Conservation (phyloP, 148 eudicot species). For the Tetragonia tetragonoides region DNA sequence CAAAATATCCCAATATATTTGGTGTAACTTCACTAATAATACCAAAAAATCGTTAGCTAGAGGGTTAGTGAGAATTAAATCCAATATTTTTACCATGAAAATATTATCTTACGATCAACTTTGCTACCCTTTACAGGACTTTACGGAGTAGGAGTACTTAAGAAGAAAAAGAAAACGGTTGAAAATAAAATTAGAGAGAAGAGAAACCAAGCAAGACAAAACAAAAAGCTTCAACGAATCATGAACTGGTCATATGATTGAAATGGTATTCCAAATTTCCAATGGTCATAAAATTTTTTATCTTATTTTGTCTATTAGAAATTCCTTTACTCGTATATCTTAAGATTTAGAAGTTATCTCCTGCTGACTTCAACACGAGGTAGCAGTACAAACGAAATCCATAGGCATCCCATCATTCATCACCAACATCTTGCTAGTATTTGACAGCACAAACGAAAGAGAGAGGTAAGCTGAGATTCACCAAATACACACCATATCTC, state of each 20-base stretch:
- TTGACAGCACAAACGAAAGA: background rate
- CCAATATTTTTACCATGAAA: no score
- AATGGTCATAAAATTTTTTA: no score
- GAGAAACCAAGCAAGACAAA: no score
- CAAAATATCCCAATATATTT: background rate
- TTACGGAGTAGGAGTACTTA: no score
- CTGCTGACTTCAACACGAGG: constrained; percentile 4
- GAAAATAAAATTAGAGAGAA: no score
- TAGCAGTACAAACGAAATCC: background rate
- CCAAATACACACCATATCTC: background rate
- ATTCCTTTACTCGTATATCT: background rate
- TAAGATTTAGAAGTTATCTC: constrained; percentile 10
- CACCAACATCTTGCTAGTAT: background rate
- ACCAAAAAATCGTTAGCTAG: no score
- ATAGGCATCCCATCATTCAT: no score
- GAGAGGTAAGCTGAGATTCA: background rate
- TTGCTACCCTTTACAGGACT: no score
- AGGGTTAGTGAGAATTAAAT: no score
- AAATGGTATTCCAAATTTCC: background rate
- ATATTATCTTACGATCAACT: no score
- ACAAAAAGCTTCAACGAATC: background rate
- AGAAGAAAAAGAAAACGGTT: no score
- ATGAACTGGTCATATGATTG: background rate
- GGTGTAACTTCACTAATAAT: no score
- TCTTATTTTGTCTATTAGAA: background rate